Percentiles rank a stretch among this genome's conserved stretches.
phyloP scores from a whole-genome alignment of 345 rosid species.

The Aquilaria sinensis region DNA sequence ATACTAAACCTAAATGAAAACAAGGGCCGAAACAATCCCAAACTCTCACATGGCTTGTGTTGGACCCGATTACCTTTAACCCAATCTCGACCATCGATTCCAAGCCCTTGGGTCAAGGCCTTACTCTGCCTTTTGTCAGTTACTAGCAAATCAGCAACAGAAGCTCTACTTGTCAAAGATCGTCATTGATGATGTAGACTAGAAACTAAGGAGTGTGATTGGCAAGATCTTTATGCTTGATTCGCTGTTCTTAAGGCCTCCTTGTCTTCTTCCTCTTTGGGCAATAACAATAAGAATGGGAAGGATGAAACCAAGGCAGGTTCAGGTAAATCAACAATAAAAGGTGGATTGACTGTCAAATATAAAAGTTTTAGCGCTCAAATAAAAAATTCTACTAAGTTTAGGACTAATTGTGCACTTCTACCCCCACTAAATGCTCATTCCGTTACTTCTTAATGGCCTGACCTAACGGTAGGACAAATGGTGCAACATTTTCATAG shows the following conservation, averaged over 20 bases:
- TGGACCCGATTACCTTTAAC: background rate
- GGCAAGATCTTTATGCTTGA: constrained; percentile 54
- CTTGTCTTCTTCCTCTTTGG: constrained; percentile 21
- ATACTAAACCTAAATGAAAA: constrained; percentile 22
- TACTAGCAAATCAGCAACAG: constrained; percentile 3
- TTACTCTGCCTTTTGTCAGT: constrained; percentile 11
- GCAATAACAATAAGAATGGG: background rate
- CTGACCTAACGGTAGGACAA: too few species aligned
- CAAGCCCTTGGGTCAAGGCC: constrained; percentile 58
- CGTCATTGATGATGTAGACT: constrained; percentile 1
- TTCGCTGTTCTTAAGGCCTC: constrained; percentile 65
- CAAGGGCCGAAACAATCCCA: constrained; percentile 51
- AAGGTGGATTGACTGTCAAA: too few species aligned
- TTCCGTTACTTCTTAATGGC: too few species aligned
- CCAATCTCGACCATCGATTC: constrained; percentile 72
- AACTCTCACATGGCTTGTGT: constrained; percentile 46
- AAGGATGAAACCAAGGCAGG: constrained; percentile 1
- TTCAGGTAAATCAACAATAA: background rate
- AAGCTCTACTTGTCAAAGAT: constrained; percentile 2
- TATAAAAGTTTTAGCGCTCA: too few species aligned
- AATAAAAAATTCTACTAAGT: too few species aligned
- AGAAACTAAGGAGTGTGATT: constrained; percentile 18
- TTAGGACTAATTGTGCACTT: too few species aligned
- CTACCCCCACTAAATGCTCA: too few species aligned
- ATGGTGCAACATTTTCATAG: too few species aligned